These are phyloP conservation scores for Strigomonas oncopelti DNA, from an alignment of 208 protist species.

Conservation along the genomic window DNA sequence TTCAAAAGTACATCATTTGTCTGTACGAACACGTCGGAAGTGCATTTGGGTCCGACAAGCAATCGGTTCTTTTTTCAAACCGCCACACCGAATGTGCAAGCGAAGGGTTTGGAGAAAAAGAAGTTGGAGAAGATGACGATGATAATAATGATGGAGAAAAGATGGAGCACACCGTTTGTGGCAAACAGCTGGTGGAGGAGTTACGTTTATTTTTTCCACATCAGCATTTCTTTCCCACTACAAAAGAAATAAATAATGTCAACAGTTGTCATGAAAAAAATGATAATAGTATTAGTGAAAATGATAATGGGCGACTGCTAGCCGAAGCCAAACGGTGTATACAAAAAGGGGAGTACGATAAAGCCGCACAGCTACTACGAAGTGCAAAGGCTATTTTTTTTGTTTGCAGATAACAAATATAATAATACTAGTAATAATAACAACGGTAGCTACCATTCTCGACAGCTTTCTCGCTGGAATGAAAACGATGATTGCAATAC, in stretches of 20 bases:
- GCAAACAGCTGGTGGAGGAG: background rate
- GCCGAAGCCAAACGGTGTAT: background rate
- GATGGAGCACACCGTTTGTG: background rate
- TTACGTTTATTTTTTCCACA: too few species aligned
- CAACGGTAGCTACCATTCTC: too few species aligned
- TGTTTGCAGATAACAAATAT: background rate
- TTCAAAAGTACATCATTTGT: too few species aligned
- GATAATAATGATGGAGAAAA: background rate
- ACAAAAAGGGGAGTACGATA: background rate
- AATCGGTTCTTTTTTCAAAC: too few species aligned
- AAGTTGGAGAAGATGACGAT: too few species aligned
- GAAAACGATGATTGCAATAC: too few species aligned
- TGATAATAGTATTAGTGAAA: slow-evolving; percentile 7
- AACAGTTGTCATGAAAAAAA: slow-evolving; percentile 1
- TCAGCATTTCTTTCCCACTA: background rate
- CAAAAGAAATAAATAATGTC: background rate
- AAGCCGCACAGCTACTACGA: too few species aligned
- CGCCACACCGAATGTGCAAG: too few species aligned
- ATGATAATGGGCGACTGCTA: background rate
- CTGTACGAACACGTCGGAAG: too few species aligned
- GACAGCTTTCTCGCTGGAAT: too few species aligned
- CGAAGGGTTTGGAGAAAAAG: too few species aligned
- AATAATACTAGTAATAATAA: slow-evolving; percentile 6
- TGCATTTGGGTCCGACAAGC: too few species aligned
- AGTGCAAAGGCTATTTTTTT: background rate